A percentile compares a stretch with the other conserved stretches of the same genome.
phyloP scores from a whole-genome alignment of 73 alveolate species.

The Symbiodinium natans region DNA sequence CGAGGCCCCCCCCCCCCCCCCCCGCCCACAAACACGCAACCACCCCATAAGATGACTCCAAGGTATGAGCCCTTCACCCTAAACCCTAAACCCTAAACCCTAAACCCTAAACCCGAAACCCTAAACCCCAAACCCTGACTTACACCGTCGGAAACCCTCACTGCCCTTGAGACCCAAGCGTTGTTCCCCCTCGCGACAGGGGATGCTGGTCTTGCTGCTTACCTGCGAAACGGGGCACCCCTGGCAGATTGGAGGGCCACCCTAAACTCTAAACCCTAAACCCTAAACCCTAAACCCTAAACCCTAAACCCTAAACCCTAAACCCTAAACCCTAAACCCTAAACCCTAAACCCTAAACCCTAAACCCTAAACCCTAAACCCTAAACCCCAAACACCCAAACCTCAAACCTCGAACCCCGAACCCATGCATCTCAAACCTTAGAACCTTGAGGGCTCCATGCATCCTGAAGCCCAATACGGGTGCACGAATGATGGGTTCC shows the following conservation, averaged over 20 bases:
- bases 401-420: too few relatives aligned
- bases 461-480: too few relatives aligned
- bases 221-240: neutral
- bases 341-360: neutral
- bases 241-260: neutral
- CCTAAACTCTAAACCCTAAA: too few relatives aligned
- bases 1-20: too few relatives aligned
- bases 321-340: neutral
- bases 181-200: neutral
- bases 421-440: too few relatives aligned
- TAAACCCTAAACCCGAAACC: neutral
- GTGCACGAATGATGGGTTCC: too few relatives aligned
- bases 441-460: too few relatives aligned
- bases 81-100: neutral
- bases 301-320: neutral
- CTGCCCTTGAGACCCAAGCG: neutral
- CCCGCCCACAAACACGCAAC: too few relatives aligned
- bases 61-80: neutral
- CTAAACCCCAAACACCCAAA: too few relatives aligned
- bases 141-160: too few relatives aligned
- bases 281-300: neutral
- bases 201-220: neutral
- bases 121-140: neutral
- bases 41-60: too few relatives aligned
- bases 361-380: too few relatives aligned